These are phyloP conservation scores for Tylopilus subfusipes DNA, from an alignment of 768 basidiomycete species.

Conservation along the genomic window DNA sequence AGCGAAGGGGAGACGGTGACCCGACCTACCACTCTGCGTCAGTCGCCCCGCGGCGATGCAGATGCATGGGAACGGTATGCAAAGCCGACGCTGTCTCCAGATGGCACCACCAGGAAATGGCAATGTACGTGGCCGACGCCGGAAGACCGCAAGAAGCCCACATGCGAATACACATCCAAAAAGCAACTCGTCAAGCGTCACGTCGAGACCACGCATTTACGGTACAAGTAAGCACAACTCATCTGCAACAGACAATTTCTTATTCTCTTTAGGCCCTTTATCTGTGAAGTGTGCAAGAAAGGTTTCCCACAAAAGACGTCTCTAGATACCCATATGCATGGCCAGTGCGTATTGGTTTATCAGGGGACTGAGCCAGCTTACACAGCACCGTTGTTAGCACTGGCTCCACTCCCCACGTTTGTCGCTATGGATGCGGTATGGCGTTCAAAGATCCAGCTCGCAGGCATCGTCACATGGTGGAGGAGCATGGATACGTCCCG, in stretches of 20 bases:
- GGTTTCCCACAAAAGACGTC: slow-evolving; percentile 60
- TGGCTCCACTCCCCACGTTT: slow-evolving; percentile 51
- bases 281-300: slow-evolving; percentile 50
- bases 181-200: slow-evolving; percentile 70
- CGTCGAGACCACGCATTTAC: slow-evolving; percentile 59
- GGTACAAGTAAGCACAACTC: slow-evolving; percentile 47
- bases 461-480: slow-evolving; percentile 56
- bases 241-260: slow-evolving; percentile 12
- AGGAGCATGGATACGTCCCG: slow-evolving; percentile 49
- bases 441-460: slow-evolving; percentile 65
- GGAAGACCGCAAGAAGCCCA: slow-evolving; percentile 29
- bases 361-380: slow-evolving; percentile 8
- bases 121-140: slow-evolving; percentile 41
- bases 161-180: slow-evolving; percentile 46
- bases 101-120: slow-evolving; percentile 37
- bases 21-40: slow-evolving; percentile 21
- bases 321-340: slow-evolving; percentile 53
- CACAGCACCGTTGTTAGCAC: slow-evolving; percentile 40
- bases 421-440: slow-evolving; percentile 48
- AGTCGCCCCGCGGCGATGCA: slow-evolving; percentile 25
- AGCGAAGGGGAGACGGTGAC: slow-evolving; percentile 23
- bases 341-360: slow-evolving; percentile 38
- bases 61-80: slow-evolving; percentile 36
- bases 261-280: slow-evolving; percentile 41
- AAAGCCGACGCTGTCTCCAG: slow-evolving; percentile 30